Evolutionary conservation across 345 rosid species (phyloP).

Genomic region (Citrus reticulata): DNA sequence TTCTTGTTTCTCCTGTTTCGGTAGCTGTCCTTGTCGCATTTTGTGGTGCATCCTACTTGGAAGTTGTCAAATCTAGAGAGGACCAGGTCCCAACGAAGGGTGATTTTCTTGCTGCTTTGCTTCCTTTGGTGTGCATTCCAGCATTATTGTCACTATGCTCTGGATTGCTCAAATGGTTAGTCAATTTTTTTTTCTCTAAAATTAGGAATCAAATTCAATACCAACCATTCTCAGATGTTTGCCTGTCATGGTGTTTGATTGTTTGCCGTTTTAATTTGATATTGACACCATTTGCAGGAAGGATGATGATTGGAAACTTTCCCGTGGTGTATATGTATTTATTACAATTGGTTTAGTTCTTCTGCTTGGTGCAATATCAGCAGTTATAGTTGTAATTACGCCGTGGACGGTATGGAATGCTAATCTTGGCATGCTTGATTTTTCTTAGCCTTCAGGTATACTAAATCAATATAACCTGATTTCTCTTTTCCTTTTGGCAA

Average conservation of each 20-base stretch:
- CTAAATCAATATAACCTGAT: constrained; percentile 24
- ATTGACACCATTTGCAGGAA: constrained; percentile 63
- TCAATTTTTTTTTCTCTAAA: constrained; percentile 13
- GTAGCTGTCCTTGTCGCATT: constrained; percentile 90
- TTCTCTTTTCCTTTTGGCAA: constrained; percentile 19
- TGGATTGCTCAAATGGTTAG: constrained; percentile 95
- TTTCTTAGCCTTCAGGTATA: constrained; percentile 9
- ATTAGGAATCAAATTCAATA: constrained; percentile 12
- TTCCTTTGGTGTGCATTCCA: constrained; percentile 94
- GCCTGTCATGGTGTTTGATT: not conserved
- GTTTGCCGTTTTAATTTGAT: constrained; percentile 14
- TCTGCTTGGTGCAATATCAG: constrained; percentile 88
- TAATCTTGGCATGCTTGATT: constrained; percentile 12
- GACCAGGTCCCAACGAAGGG: constrained; percentile 78
- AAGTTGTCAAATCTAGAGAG: constrained; percentile 84
- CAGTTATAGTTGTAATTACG: constrained; percentile 66
- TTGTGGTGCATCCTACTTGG: constrained; percentile 88
- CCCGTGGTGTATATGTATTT: constrained; percentile 83
- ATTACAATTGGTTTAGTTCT: constrained; percentile 87
- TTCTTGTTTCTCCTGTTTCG: constrained; percentile 28
- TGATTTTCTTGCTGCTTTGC: constrained; percentile 95
- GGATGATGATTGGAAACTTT: constrained; percentile 95
- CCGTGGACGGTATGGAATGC: constrained; percentile 87
- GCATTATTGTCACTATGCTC: constrained; percentile 81
- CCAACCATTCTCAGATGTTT: not conserved